These are phyloP conservation scores for Solanum clarkiae DNA, from an alignment of 257 asterid genomes.

Conservation along the genomic window DNA sequence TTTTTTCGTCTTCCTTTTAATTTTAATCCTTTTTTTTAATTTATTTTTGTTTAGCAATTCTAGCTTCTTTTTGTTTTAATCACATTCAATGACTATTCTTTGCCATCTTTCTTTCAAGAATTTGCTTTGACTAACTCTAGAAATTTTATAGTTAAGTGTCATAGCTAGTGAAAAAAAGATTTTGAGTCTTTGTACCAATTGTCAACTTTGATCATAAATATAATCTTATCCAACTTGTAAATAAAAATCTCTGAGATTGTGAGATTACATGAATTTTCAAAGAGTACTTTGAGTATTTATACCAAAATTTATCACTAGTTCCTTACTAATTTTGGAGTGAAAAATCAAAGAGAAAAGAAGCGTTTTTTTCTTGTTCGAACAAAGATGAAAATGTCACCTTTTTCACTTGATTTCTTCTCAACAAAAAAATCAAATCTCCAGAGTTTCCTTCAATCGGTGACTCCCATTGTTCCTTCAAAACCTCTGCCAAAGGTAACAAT, in stretches of 20 bases:
- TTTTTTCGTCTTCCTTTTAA: background rate
- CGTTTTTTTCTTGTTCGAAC: background rate
- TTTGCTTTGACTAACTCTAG: background rate
- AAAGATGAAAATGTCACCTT: background rate
- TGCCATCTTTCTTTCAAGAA: background rate
- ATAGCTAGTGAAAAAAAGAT: background rate
- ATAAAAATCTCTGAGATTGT: background rate
- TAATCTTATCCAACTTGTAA: background rate
- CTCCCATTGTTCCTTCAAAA: conserved; percentile 10
- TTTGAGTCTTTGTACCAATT: background rate
- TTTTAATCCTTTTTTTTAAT: background rate
- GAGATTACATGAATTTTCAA: background rate
- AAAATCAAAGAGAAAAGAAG: background rate
- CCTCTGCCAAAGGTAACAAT: conserved; percentile 3
- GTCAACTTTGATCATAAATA: background rate
- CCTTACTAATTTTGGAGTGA: background rate
- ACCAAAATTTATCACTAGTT: background rate
- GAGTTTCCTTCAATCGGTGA: conserved; percentile 5
- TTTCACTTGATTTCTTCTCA: background rate
- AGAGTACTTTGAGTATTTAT: background rate
- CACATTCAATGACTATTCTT: background rate
- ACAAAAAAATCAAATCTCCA: conserved; percentile 5
- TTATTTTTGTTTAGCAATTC: background rate
- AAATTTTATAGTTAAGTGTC: background rate
- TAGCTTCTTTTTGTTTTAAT: background rate